These are phyloP conservation scores for Dactylis glomerata DNA, from an alignment of 176 grass and related monocot genomes.

Conservation along the genomic window DNA sequence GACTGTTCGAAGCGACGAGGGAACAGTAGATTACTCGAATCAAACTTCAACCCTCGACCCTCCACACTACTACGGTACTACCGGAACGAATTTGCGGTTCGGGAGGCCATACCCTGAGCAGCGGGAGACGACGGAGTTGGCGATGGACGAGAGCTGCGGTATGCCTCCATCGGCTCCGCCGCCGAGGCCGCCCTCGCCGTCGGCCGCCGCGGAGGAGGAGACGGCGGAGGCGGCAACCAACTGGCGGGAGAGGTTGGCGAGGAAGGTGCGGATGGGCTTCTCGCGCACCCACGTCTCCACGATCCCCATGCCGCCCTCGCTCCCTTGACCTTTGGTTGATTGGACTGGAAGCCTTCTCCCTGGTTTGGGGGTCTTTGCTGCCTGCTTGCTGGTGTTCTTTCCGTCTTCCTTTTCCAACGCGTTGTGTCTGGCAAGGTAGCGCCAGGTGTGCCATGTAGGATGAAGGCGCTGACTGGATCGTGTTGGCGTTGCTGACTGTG, in stretches of 20 bases:
- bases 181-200: neutral
- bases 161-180: conserved; percentile 26
- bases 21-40: neutral
- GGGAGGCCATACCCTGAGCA: conserved; percentile 53
- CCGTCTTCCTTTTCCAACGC: neutral
- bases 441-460: neutral
- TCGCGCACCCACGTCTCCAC: conserved; percentile 47
- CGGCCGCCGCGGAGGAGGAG: conserved; percentile 4
- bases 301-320: conserved; percentile 37
- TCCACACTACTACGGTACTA: neutral
- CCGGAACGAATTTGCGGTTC: neutral
- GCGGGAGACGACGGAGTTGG: conserved; percentile 69
- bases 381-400: neutral
- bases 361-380: neutral
- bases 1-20: neutral
- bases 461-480: neutral
- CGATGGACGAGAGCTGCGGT: conserved; percentile 60
- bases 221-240: conserved; percentile 23
- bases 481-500: neutral
- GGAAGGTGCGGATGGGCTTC: conserved; percentile 62
- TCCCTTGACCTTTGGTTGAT: conserved; percentile 7
- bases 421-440: neutral
- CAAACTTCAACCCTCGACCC: neutral
- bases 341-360: conserved; percentile 26
- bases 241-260: conserved; percentile 16